Conservation (phyloP, 768 basidiomycete genomes). For the Peribolospora kevripleyi region DNA sequence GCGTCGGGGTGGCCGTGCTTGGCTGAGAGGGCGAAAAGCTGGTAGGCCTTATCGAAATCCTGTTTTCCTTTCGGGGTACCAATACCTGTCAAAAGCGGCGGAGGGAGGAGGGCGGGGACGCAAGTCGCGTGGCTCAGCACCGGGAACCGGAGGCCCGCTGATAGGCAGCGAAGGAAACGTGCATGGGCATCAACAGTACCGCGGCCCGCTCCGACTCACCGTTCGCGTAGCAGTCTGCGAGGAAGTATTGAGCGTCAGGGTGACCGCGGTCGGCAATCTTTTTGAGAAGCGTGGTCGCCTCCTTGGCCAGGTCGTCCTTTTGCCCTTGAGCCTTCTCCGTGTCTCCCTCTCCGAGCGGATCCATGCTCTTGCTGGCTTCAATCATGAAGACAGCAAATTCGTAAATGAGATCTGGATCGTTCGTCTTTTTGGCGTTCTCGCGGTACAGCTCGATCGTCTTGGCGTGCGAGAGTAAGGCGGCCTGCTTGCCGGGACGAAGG, state of each 20-base stretch:
- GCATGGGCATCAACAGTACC: no score
- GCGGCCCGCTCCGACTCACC: slow-evolving; percentile 22
- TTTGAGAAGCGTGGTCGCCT: slow-evolving; percentile 67
- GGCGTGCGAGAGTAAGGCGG: slow-evolving; percentile 78
- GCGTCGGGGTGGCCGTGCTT: slow-evolving; percentile 95
- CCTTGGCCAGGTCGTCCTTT: slow-evolving; percentile 23
- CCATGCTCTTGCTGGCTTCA: slow-evolving; percentile 61
- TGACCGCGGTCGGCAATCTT: slow-evolving; percentile 83
- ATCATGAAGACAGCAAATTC: slow-evolving; percentile 99
- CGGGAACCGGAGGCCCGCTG: no score
- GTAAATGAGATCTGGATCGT: slow-evolving; percentile 90
- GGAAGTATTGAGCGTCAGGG: slow-evolving; percentile 82
- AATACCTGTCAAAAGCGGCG: no score
- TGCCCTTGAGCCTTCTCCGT: slow-evolving; percentile 39
- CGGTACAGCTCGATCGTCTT: slow-evolving; percentile 93
- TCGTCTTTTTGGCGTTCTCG: slow-evolving; percentile 91
- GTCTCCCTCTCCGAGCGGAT: slow-evolving; percentile 16
- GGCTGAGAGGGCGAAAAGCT: slow-evolving; percentile 79
- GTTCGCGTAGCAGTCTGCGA: slow-evolving; percentile 94
- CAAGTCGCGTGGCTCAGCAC: no score
- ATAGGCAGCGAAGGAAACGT: no score
- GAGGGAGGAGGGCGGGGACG: no score
- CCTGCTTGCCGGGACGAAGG: slow-evolving; percentile 41
- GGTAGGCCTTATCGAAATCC: slow-evolving; percentile 93
- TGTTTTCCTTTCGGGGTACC: slow-evolving; percentile 32